These are phyloP conservation scores for Echites panduratus DNA, from an alignment of 257 asterid species.

Conservation along the genomic window DNA sequence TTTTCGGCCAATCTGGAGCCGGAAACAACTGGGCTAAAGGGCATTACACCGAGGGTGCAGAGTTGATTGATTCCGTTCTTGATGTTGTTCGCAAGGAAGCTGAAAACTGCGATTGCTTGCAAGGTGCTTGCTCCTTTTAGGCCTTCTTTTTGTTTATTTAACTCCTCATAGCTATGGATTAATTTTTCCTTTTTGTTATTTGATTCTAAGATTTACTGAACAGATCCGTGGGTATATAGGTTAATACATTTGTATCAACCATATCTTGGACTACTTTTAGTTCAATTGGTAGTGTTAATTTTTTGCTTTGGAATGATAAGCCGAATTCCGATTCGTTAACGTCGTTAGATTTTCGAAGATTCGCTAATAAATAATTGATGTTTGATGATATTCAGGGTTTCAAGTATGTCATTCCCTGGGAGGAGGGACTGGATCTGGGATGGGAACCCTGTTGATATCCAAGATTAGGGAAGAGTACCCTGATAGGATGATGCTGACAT, in stretches of 20 bases:
- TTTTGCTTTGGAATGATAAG: not conserved
- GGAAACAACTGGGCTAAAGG: constrained; percentile 52
- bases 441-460: constrained; percentile 45
- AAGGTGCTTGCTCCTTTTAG: constrained; percentile 24
- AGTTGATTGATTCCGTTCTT: constrained; percentile 47
- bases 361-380: not conserved
- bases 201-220: not conserved
- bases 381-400: constrained; percentile 29
- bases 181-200: not conserved
- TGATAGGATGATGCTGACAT: constrained; percentile 46
- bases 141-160: not conserved
- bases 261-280: not conserved
- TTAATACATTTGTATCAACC: too few relatives aligned
- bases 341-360: not conserved
- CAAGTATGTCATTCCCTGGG: constrained; percentile 51
- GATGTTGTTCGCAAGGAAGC: constrained; percentile 50
- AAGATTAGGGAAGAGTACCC: constrained; percentile 51
- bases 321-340: not conserved
- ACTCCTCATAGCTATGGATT: not conserved
- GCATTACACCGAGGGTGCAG: constrained; percentile 49
- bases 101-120: constrained; percentile 46
- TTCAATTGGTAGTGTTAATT: not conserved
- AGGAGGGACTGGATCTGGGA: constrained; percentile 53
- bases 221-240: not conserved
- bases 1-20: constrained; percentile 42